phyloP scores from a whole-genome alignment of 106 monocot species.

The Dendrobium chrysotoxum region DNA sequence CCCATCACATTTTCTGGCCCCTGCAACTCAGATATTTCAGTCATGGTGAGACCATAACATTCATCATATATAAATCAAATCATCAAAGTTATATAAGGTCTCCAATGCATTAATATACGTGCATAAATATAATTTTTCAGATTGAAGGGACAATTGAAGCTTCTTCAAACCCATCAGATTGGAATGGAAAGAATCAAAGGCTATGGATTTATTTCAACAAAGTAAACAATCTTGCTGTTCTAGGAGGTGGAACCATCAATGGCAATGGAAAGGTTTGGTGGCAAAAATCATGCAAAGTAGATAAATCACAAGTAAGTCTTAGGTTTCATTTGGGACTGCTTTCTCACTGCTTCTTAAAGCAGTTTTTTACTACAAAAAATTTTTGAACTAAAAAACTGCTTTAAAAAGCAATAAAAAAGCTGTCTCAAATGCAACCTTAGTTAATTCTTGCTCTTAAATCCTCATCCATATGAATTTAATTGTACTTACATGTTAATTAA shows the following conservation, averaged over 20 bases:
- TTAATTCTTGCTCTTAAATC: no score
- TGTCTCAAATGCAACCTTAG: no score
- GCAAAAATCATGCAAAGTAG: constrained; percentile 66
- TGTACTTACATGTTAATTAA: not conserved
- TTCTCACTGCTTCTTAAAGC: no score
- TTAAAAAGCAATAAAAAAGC: no score
- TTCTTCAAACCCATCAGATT: constrained; percentile 32
- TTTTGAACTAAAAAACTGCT: no score
- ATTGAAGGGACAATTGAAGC: constrained; percentile 64
- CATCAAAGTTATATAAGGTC: not conserved
- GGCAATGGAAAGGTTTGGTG: constrained; percentile 79
- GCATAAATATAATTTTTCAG: constrained; percentile 13
- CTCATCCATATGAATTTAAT: no score
- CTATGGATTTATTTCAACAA: constrained; percentile 48
- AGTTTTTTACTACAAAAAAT: no score
- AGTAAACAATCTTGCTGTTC: constrained; percentile 33
- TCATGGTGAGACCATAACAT: constrained; percentile 24
- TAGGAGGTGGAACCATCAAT: constrained; percentile 71
- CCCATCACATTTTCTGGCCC: constrained; percentile 64
- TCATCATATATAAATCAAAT: not conserved
- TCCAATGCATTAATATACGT: not conserved
- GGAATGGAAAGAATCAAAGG: constrained; percentile 26
- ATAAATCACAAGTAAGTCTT: constrained; percentile 28
- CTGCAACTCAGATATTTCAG: constrained; percentile 51
- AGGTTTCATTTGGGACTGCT: no score